These are phyloP conservation scores for Fraxinus velutina DNA, from an alignment of 305 asterid species.

Conservation along the genomic window DNA sequence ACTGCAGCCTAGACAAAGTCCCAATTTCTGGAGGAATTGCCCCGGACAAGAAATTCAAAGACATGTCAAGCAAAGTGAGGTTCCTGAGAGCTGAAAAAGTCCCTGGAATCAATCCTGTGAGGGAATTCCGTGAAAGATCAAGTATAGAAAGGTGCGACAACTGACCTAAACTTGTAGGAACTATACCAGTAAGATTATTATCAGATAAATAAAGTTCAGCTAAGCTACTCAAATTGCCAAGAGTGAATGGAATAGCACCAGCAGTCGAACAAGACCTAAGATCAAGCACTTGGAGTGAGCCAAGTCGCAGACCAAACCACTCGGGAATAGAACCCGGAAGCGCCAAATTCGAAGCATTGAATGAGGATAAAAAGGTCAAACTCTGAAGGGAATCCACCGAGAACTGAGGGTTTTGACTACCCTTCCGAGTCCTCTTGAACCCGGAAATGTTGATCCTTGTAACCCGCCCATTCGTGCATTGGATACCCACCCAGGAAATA, in stretches of 20 bases:
- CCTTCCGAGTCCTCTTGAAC: conserved; percentile 48
- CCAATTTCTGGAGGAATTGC: conserved; percentile 61
- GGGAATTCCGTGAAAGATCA: conserved; percentile 62
- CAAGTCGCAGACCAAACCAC: conserved; percentile 63
- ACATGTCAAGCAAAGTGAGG: conserved; percentile 58
- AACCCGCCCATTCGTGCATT: conserved; percentile 45
- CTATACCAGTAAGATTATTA: conserved; percentile 51
- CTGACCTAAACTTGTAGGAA: conserved; percentile 63
- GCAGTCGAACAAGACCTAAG: conserved; percentile 55
- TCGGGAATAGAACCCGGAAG: conserved; percentile 70
- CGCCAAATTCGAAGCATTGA: conserved; percentile 67
- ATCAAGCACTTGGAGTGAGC: conserved; percentile 62
- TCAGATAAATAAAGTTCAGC: conserved; percentile 48
- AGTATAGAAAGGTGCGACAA: conserved; percentile 51
- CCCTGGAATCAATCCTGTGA: conserved; percentile 51
- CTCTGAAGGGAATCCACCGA: conserved; percentile 64
- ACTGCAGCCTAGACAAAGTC: conserved; percentile 39
- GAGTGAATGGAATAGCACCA: conserved; percentile 52
- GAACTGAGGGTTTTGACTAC: conserved; percentile 44
- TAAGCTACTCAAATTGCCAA: conserved; percentile 64
- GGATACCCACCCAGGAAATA: conserved; percentile 43
- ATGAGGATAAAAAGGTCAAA: conserved; percentile 52
- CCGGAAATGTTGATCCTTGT: conserved; percentile 48
- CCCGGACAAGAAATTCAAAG: conserved; percentile 63
- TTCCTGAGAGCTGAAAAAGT: conserved; percentile 37